These are phyloP conservation scores for Fusarium clavum DNA, from an alignment of 2,329 filamentous ascomycete genomes.

Conservation along the genomic window DNA sequence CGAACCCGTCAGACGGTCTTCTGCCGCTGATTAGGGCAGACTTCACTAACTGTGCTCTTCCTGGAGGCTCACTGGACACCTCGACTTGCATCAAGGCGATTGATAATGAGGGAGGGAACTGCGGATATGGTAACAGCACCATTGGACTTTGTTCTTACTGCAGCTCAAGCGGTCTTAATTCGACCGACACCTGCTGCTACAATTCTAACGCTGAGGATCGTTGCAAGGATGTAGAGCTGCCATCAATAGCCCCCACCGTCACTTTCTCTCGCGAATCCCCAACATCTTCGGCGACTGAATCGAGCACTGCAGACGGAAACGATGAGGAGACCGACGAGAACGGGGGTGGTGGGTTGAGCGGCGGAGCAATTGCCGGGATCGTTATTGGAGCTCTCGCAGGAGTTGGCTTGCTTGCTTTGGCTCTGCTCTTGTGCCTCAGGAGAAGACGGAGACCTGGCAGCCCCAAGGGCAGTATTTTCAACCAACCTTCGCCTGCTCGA, in stretches of 20 bases:
- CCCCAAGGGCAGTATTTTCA: constrained; percentile 81
- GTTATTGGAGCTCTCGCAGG: constrained; percentile 84
- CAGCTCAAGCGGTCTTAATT: constrained; percentile 82
- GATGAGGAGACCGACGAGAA: constrained; percentile 38
- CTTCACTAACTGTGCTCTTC: constrained; percentile 88
- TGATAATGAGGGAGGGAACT: constrained; percentile 86
- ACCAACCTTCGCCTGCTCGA: constrained; percentile 84
- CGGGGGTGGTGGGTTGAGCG: constrained; percentile 66
- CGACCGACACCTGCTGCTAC: constrained; percentile 95
- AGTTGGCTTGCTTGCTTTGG: constrained; percentile 73
- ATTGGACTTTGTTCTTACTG: constrained; percentile 90
- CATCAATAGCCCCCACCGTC: constrained; percentile 77
- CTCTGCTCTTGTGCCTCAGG: constrained; percentile 75
- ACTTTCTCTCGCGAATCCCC: constrained; percentile 62
- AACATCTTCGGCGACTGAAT: constrained; percentile 50
- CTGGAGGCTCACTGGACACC: constrained; percentile 80
- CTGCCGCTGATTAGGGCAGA: constrained; percentile 87
- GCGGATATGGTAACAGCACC: constrained; percentile 80
- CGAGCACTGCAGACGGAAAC: constrained; percentile 36
- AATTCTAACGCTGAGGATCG: constrained; percentile 78
- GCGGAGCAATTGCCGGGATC: constrained; percentile 91
- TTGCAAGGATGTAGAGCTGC: constrained; percentile 82
- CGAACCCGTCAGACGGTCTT: constrained; percentile 72
- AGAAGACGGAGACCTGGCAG: constrained; percentile 67
- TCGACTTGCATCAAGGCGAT: constrained; percentile 79